Percentiles rank a stretch among this genome's conserved stretches.
These are phyloP conservation scores for Thielaviopsis punctulata DNA, from an alignment of 2,329 filamentous ascomycete genomes.

Conservation along the genomic window DNA sequence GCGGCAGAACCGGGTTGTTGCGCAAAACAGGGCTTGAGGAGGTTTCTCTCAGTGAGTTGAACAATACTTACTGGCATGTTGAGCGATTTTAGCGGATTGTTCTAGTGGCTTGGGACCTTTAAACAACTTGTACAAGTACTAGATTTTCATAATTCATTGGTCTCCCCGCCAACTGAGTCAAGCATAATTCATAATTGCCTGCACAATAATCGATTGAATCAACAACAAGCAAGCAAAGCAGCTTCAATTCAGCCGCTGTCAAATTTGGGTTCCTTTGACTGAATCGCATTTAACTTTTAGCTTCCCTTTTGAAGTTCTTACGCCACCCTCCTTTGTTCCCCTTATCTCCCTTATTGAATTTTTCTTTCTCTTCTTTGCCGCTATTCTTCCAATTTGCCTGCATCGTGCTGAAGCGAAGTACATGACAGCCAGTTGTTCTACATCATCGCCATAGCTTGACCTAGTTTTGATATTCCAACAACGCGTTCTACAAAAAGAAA, in stretches of 20 bases:
- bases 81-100: too few species aligned
- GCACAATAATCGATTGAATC: background rate
- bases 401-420: too few species aligned
- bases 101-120: too few species aligned
- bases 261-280: background rate
- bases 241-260: too few species aligned
- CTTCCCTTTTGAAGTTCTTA: background rate
- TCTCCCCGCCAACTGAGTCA: background rate
- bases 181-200: background rate
- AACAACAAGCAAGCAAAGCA: too few species aligned
- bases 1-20: background rate
- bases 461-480: background rate
- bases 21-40: background rate
- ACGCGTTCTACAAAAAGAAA: slow-evolving; percentile 4
- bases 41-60: too few species aligned
- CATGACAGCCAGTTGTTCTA: too few species aligned
- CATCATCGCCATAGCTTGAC: background rate
- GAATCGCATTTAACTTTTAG: background rate
- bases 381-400: background rate
- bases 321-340: background rate
- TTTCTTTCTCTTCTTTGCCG: background rate
- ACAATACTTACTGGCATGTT: too few species aligned
- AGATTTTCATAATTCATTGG: too few species aligned
- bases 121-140: background rate
- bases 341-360: background rate